These are phyloP conservation scores for Parafenestella ontariensis DNA, from an alignment of 2,329 filamentous ascomycete species.

Conservation along the genomic window DNA sequence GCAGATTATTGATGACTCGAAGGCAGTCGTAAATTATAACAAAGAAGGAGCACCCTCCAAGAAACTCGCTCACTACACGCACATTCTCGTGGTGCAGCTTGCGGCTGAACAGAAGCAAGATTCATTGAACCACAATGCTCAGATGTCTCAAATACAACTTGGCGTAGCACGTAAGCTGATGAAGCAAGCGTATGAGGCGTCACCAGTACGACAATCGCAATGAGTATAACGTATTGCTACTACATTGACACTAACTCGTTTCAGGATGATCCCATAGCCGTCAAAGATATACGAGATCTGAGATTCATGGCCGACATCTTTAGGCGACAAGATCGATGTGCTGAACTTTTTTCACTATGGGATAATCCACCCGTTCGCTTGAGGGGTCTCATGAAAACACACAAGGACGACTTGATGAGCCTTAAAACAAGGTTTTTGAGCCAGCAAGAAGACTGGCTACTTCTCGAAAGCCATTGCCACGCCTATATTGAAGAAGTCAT, in stretches of 20 bases:
- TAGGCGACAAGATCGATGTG: constrained; percentile 26
- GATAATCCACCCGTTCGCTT: constrained; percentile 21
- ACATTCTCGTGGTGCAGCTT: constrained; percentile 39
- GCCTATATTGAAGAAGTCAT: constrained; percentile 18
- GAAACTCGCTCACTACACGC: constrained; percentile 34
- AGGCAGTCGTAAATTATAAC: constrained; percentile 40
- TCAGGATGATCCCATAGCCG: constrained; percentile 35
- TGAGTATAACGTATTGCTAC: background rate
- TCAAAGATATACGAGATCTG: constrained; percentile 41
- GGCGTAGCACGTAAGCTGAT: constrained; percentile 32
- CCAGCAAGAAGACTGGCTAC: constrained; percentile 19
- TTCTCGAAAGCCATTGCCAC: constrained; percentile 25
- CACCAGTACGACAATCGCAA: constrained; percentile 21
- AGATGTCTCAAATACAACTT: constrained; percentile 26
- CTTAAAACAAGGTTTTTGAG: constrained; percentile 20
- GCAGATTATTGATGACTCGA: constrained; percentile 9
- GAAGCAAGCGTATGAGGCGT: constrained; percentile 36
- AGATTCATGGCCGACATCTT: constrained; percentile 45
- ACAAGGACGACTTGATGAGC: constrained; percentile 30
- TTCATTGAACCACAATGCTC: constrained; percentile 20
- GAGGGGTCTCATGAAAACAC: constrained; percentile 25
- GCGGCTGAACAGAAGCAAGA: constrained; percentile 31
- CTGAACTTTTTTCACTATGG: constrained; percentile 38
- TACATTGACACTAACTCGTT: constrained; percentile 12
- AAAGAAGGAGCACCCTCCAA: constrained; percentile 32